phyloP scores from a whole-genome alignment of 2,329 filamentous ascomycete species.

The Parascedosporium putredinis region DNA sequence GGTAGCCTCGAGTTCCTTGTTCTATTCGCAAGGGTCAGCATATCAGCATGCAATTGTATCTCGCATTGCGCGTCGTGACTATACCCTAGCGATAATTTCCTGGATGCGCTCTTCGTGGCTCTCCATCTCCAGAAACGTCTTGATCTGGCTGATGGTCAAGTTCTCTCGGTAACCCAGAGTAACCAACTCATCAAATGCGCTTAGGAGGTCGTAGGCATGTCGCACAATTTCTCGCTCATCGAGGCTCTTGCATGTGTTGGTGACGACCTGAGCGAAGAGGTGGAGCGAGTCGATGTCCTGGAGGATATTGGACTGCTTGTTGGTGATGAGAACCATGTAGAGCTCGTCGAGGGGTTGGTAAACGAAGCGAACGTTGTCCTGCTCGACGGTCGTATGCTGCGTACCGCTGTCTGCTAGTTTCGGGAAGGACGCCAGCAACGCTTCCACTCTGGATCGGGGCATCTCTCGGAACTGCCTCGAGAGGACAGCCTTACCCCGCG shows the following conservation, averaged over 20 bases:
- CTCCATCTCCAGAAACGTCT: conserved; percentile 99
- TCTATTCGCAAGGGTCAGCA: too few relatives aligned
- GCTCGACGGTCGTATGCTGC: conserved; percentile 96
- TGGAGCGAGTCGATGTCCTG: conserved; percentile 99
- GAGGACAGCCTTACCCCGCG: conserved; percentile 96
- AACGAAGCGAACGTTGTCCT: conserved; percentile 98
- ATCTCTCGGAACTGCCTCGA: conserved; percentile 98
- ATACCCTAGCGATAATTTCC: conserved; percentile 86
- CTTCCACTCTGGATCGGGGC: conserved; percentile 92
- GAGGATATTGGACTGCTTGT: conserved; percentile 97
- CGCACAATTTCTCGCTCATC: conserved; percentile 92
- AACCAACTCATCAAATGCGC: conserved; percentile 94
- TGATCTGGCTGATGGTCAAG: conserved; percentile 91
- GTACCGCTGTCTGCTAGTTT: conserved; percentile 94
- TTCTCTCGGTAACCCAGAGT: conserved; percentile 95
- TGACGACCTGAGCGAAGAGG: conserved; percentile 93
- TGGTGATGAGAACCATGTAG: conserved; percentile 99
- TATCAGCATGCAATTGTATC: too few relatives aligned
- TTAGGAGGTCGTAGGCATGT: conserved; percentile 92
- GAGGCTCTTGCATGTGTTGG: conserved; percentile 88
- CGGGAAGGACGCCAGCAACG: conserved; percentile 89
- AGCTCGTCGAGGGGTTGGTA: conserved; percentile 98
- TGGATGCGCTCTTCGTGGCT: conserved; percentile 98
- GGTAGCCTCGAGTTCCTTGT: conserved; percentile 96
- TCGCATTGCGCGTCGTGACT: too few relatives aligned